These are phyloP conservation scores for Phytomonas francai DNA, from an alignment of 208 protist genomes.

Conservation along the genomic window DNA sequence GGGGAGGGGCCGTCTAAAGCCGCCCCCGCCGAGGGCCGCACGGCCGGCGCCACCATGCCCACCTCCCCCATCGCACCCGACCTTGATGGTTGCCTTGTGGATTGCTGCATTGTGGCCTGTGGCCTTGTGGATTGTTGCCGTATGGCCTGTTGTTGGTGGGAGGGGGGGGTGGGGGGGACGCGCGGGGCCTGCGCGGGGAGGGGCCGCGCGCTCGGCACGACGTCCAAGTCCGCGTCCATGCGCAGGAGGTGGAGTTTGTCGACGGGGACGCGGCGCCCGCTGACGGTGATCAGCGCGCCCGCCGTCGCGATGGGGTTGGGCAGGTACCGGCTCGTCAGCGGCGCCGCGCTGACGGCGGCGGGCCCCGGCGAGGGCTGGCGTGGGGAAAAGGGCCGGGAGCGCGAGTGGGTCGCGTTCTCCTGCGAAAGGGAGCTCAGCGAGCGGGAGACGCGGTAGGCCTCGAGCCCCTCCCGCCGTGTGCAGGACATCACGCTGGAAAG, in stretches of 20 bases:
- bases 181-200: no score
- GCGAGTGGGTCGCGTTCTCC: no score
- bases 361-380: neutral
- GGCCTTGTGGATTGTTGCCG: neutral
- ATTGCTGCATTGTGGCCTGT: neutral
- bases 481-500: no score
- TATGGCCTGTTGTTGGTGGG: conserved; percentile 1
- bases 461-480: no score
- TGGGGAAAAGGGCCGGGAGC: neutral
- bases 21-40: conserved; percentile 13
- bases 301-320: conserved; percentile 28
- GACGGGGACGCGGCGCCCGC: conserved; percentile 68
- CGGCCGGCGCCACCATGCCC: conserved; percentile 14
- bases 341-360: conserved; percentile 9
- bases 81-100: conserved; percentile 2
- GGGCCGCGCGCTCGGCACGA: no score
- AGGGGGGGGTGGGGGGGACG: conserved; percentile 1
- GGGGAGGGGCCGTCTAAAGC: neutral
- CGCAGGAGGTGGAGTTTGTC: conserved; percentile 63
- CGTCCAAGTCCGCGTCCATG: no score
- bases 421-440: no score
- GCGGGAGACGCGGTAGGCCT: no score
- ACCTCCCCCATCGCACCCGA: no score
- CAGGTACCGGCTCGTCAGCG: conserved; percentile 18
- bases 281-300: conserved; percentile 54